Percentiles rank a stretch among this genome's conserved stretches.
Conservation (phyloP, 331 rosid genomes). For the Malus hybrid region DNA sequence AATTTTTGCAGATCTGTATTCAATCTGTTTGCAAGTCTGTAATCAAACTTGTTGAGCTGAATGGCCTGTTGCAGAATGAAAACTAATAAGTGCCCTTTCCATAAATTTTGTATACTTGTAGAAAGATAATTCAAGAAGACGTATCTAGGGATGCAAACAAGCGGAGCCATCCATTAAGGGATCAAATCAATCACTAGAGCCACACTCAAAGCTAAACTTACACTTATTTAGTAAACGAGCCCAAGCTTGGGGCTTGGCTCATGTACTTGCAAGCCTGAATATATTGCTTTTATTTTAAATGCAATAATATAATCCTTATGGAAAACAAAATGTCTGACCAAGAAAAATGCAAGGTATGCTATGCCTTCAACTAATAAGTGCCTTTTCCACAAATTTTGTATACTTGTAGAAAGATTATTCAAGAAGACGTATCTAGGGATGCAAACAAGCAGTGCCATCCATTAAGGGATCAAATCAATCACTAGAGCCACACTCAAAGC, state of each 20-base stretch:
- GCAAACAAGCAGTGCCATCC: background rate
- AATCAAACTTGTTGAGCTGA: slow-evolving; percentile 91
- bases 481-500: background rate
- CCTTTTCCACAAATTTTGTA: slow-evolving; percentile 14
- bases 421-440: background rate
- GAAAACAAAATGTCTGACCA: background rate
- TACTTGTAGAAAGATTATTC: slow-evolving; percentile 7
- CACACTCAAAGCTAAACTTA: background rate
- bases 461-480: background rate
- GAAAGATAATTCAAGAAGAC: slow-evolving; percentile 3
- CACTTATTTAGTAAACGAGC: background rate
- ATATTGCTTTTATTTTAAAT: too few relatives aligned
- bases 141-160: background rate
- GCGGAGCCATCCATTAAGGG: background rate
- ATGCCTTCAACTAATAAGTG: slow-evolving; percentile 13
- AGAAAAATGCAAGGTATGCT: background rate
- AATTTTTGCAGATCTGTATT: slow-evolving; percentile 77
- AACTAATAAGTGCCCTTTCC: slow-evolving; percentile 14
- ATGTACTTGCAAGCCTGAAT: background rate
- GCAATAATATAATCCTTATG: background rate
- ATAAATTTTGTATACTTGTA: slow-evolving; percentile 17
- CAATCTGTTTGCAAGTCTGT: slow-evolving; percentile 94
- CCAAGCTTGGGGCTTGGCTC: background rate
- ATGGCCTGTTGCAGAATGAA: slow-evolving; percentile 66
- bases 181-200: background rate